phyloP scores from a whole-genome alignment of 305 asterid genomes.

The Fraxinus baroniana region DNA sequence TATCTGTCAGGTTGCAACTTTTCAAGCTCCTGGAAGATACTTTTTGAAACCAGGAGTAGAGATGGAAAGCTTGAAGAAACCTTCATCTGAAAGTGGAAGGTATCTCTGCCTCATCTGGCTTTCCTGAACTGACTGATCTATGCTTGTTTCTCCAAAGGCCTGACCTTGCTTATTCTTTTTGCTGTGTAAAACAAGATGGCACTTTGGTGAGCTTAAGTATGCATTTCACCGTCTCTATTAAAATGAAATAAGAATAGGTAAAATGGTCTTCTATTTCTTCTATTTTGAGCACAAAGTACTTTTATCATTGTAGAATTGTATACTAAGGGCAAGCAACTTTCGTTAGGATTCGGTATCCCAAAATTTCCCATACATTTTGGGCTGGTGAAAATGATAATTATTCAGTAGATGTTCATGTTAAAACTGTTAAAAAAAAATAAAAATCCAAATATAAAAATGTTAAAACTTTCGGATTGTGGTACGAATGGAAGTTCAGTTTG shows the following conservation, averaged over 20 bases:
- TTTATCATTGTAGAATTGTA: slow-evolving; percentile 1
- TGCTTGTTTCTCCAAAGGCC: slow-evolving; percentile 11
- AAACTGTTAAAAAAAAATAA: background rate
- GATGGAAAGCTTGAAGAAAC: slow-evolving; percentile 55
- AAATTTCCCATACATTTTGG: background rate
- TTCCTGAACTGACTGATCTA: slow-evolving; percentile 1
- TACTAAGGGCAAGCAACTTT: slow-evolving; percentile 14
- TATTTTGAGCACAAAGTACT: slow-evolving; percentile 3
- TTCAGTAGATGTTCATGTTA: background rate
- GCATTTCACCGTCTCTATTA: background rate
- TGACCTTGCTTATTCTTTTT: background rate
- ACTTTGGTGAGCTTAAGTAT: slow-evolving; percentile 4
- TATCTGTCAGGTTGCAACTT: slow-evolving; percentile 65
- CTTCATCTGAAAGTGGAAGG: slow-evolving; percentile 80
- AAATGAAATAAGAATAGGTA: slow-evolving; percentile 13
- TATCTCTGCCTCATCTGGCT: slow-evolving; percentile 26
- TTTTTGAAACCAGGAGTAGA: slow-evolving; percentile 70
- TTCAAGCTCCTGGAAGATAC: slow-evolving; percentile 84
- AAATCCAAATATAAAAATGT: background rate
- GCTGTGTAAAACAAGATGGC: background rate
- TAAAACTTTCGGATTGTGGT: background rate
- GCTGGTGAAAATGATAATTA: background rate
- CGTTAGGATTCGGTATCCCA: background rate
- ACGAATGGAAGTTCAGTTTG: slow-evolving; percentile 1
- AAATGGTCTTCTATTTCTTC: background rate